Conservation (phyloP, 768 basidiomycete genomes). For the Ramaria sp. region DNA sequence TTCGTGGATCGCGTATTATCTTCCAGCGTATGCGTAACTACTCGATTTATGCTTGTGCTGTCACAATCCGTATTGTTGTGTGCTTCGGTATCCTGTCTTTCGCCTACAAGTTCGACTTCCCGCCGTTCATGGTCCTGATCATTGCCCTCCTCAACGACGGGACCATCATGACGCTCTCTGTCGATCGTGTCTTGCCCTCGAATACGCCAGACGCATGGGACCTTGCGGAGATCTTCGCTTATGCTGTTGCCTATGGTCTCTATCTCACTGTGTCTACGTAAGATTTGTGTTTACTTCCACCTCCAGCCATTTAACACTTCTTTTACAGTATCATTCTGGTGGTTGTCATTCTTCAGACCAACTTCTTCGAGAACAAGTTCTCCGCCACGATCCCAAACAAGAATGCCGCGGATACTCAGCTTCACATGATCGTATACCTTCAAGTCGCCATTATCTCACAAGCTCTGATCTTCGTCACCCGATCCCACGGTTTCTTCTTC, state of each 20-base stretch:
- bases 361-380: slow-evolving; percentile 85
- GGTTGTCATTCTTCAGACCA: slow-evolving; percentile 74
- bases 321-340: slow-evolving; percentile 57
- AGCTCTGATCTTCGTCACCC: slow-evolving; percentile 93
- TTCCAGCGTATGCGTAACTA: slow-evolving; percentile 99
- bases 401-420: slow-evolving; percentile 51
- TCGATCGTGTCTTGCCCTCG: slow-evolving; percentile 92
- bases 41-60: slow-evolving; percentile 90
- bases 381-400: slow-evolving; percentile 41
- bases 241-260: slow-evolving; percentile 89
- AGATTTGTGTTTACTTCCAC: slow-evolving; percentile 19
- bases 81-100: slow-evolving; percentile 95
- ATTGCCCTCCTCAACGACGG: slow-evolving; percentile 96
- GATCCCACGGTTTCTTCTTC: slow-evolving; percentile 93
- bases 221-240: slow-evolving; percentile 90
- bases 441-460: slow-evolving; percentile 99
- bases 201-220: slow-evolving; percentile 94
- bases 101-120: slow-evolving; percentile 96
- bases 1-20: slow-evolving; percentile 95
- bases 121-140: slow-evolving; percentile 98
- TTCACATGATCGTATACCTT: slow-evolving; percentile 88
- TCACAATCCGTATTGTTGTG: slow-evolving; percentile 98
- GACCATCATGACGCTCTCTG: slow-evolving; percentile 96
- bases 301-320: slow-evolving; percentile 9
- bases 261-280: slow-evolving; percentile 90